Percentiles rank a stretch among this genome's conserved stretches.
Conservation (phyloP, 805 yeast species). For the Zygoascus tannicola region DNA sequence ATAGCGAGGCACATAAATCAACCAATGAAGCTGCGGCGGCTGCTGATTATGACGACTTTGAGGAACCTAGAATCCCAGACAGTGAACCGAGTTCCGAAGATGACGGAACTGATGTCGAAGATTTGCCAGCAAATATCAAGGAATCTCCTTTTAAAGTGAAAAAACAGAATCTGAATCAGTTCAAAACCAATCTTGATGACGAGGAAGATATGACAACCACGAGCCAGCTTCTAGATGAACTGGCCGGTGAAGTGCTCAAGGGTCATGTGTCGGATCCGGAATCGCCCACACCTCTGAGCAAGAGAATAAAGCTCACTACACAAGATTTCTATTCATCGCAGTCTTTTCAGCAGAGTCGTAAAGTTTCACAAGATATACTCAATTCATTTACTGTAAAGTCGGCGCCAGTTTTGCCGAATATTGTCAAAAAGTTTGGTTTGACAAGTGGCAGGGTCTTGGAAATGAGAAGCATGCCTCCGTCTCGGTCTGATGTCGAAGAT, state of each 20-base stretch:
- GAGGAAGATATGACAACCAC: neutral
- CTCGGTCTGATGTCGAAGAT: constrained; percentile 30
- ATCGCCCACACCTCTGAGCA: neutral
- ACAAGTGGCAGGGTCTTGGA: neutral
- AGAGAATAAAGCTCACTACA: neutral
- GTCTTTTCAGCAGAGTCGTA: neutral
- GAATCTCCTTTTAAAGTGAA: constrained; percentile 1
- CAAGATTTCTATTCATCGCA: constrained; percentile 1
- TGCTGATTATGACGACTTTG: neutral
- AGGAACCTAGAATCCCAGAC: neutral
- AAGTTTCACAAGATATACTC: constrained; percentile 1
- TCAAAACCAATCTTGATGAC: neutral
- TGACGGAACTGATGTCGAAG: constrained; percentile 4
- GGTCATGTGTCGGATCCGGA: neutral
- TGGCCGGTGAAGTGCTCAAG: neutral
- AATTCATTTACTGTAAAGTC: neutral
- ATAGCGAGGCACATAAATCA: too few species aligned
- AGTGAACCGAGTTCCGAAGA: neutral
- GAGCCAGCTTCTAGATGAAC: neutral
- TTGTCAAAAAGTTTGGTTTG: neutral
- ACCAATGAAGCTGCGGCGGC: neutral
- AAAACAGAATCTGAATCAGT: neutral
- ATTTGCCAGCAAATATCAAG: neutral
- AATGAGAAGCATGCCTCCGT: constrained; percentile 16
- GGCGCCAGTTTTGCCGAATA: neutral